These are phyloP conservation scores for Beauveria scarabaeidicola DNA, from an alignment of 2,329 filamentous ascomycete species.

Conservation along the genomic window DNA sequence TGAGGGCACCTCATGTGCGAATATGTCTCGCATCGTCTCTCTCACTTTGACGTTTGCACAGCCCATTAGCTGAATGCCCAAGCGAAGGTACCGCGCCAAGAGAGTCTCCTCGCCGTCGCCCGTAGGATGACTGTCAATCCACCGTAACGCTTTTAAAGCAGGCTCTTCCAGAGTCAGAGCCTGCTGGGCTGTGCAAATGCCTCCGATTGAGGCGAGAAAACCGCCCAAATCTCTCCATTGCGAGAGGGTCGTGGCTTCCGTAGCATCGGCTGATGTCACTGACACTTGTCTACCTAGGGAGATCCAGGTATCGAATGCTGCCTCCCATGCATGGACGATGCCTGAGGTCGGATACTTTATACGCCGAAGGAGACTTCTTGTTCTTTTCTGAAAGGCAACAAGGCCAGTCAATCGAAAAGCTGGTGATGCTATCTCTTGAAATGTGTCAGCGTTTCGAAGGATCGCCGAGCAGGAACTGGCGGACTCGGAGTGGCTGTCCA, in stretches of 20 bases:
- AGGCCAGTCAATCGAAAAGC: slow-evolving; percentile 59
- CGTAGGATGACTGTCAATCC: slow-evolving; percentile 54
- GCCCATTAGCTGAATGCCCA: slow-evolving; percentile 57
- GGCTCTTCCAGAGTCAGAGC: slow-evolving; percentile 49
- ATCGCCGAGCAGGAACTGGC: slow-evolving; percentile 43
- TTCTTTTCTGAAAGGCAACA: slow-evolving; percentile 61
- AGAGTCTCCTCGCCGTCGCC: slow-evolving; percentile 54
- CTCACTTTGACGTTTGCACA: slow-evolving; percentile 56
- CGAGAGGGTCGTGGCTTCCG: slow-evolving; percentile 48
- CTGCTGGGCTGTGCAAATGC: slow-evolving; percentile 55
- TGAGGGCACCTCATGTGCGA: slow-evolving; percentile 57
- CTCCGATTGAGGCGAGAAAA: slow-evolving; percentile 58
- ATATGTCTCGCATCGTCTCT: slow-evolving; percentile 57
- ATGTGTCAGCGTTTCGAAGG: slow-evolving; percentile 52
- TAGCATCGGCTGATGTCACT: slow-evolving; percentile 37
- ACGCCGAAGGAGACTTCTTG: slow-evolving; percentile 49
- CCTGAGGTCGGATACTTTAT: slow-evolving; percentile 56
- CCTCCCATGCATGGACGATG: slow-evolving; percentile 60
- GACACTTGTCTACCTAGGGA: slow-evolving; percentile 56
- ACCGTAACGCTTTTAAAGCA: slow-evolving; percentile 46
- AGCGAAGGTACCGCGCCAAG: slow-evolving; percentile 49
- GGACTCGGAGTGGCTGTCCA: slow-evolving; percentile 42
- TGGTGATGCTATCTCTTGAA: slow-evolving; percentile 53
- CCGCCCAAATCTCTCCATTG: slow-evolving; percentile 65
- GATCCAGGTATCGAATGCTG: slow-evolving; percentile 57